These are phyloP conservation scores for Przewalskia tangutica DNA, from an alignment of 257 asterid genomes.

Conservation along the genomic window DNA sequence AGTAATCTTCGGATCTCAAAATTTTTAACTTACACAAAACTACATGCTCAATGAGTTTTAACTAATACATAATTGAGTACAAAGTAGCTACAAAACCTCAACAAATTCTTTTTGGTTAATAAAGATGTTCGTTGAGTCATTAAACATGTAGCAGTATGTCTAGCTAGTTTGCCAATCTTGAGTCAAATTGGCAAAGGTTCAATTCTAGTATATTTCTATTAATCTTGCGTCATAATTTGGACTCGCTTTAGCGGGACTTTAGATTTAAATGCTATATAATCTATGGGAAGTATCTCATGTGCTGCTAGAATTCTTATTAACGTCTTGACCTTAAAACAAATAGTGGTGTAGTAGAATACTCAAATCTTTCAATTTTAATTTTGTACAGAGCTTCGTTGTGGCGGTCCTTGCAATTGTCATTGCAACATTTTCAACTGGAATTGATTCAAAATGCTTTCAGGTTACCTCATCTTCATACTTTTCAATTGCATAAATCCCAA, in stretches of 20 bases:
- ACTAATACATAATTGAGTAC: not conserved
- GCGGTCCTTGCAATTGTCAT: constrained; percentile 41
- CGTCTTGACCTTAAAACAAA: not conserved
- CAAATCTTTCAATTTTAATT: not conserved
- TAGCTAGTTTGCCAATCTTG: not conserved
- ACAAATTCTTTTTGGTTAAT: not conserved
- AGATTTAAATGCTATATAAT: not conserved
- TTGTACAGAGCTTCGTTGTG: constrained; percentile 40
- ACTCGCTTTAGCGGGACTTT: not conserved
- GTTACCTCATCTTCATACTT: constrained; percentile 9
- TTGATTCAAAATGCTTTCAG: constrained; percentile 48
- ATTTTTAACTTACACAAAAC: not conserved
- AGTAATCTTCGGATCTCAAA: constrained; percentile 18
- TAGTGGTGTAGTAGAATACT: not conserved
- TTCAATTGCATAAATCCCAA: not conserved
- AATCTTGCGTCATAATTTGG: not conserved
- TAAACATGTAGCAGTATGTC: not conserved
- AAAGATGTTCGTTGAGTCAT: not conserved
- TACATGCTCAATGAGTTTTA: not conserved
- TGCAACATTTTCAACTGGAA: constrained; percentile 48
- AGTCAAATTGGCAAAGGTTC: not conserved
- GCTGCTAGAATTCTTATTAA: not conserved
- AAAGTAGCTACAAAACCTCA: not conserved
- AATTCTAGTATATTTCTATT: not conserved
- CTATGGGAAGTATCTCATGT: not conserved